Conservation (phyloP, 2,329 filamentous ascomycete species). For the Amauroascus verrucosus region DNA sequence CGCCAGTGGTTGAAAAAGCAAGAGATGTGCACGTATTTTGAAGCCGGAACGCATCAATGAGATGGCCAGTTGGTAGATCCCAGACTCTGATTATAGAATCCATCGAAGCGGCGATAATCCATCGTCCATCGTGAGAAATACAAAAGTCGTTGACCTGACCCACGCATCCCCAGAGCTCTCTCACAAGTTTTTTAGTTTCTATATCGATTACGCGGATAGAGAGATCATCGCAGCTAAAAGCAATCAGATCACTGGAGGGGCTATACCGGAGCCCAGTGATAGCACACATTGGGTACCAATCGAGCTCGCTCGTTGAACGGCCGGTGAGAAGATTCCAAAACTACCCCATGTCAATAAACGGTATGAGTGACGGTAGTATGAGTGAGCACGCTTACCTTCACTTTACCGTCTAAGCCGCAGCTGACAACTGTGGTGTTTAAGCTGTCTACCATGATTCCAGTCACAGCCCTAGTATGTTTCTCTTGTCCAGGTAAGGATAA, state of each 20-base stretch:
- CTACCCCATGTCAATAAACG: conserved; percentile 22
- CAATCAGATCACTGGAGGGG: conserved; percentile 70
- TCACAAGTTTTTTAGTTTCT: conserved; percentile 78
- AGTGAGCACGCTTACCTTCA: conserved; percentile 48
- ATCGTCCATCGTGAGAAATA: conserved; percentile 87
- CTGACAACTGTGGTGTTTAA: conserved; percentile 79
- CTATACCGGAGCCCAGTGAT: conserved; percentile 74
- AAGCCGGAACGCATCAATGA: conserved; percentile 83
- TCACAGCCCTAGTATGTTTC: conserved; percentile 71
- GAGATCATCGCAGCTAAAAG: conserved; percentile 78
- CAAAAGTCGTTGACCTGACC: conserved; percentile 67
- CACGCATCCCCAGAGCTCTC: conserved; percentile 79
- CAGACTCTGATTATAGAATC: conserved; percentile 75
- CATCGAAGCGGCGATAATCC: conserved; percentile 80
- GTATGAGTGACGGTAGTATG: neutral
- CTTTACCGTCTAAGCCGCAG: conserved; percentile 77
- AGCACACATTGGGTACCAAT: conserved; percentile 68
- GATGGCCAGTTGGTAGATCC: conserved; percentile 89
- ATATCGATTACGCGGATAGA: conserved; percentile 84
- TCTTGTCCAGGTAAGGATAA: conserved; percentile 45
- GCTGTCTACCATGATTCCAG: conserved; percentile 78
- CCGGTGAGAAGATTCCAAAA: conserved; percentile 96
- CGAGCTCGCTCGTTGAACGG: conserved; percentile 64
- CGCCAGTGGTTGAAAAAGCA: conserved; percentile 79
- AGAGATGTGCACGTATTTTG: conserved; percentile 70